Evolutionary conservation across 768 basidiomycete species (phyloP).

Genomic region (Lactarius psammicola): DNA sequence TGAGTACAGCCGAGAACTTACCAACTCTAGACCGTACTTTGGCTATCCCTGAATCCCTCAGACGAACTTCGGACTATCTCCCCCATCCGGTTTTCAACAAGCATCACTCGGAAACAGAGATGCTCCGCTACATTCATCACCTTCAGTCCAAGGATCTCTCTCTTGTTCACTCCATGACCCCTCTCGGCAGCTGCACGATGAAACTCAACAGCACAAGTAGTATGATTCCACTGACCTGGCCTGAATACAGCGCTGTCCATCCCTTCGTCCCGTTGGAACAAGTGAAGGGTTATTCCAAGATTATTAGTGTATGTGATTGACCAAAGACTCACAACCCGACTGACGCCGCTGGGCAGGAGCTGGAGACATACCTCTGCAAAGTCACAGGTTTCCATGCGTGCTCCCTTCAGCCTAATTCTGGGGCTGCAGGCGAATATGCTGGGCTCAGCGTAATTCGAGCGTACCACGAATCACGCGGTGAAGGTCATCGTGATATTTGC

Average conservation of each 20-base stretch:
- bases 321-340: not conserved
- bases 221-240: slow-evolving; percentile 95
- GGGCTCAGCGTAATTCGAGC: slow-evolving; percentile 94
- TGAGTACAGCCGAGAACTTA: slow-evolving; percentile 48
- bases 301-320: slow-evolving; percentile 61
- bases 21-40: slow-evolving; percentile 39
- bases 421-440: slow-evolving; percentile 96
- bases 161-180: slow-evolving; percentile 95
- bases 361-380: slow-evolving; percentile 85
- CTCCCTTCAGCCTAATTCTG: slow-evolving; percentile 98
- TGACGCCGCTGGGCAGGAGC: slow-evolving; percentile 55
- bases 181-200: slow-evolving; percentile 95
- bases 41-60: slow-evolving; percentile 55
- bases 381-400: slow-evolving; percentile 97
- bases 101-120: slow-evolving; percentile 97
- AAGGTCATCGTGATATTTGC: slow-evolving; percentile 85
- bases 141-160: slow-evolving; percentile 93
- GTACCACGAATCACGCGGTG: slow-evolving; percentile 86
- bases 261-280: slow-evolving; percentile 92
- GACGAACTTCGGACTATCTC: slow-evolving; percentile 68
- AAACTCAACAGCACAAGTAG: slow-evolving; percentile 98
- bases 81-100: slow-evolving; percentile 92
- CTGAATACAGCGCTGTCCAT: slow-evolving; percentile 86
- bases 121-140: slow-evolving; percentile 94
- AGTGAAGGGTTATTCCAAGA: slow-evolving; percentile 77